Evolutionary conservation across 2,329 filamentous ascomycete genomes (phyloP), one percentile per base, ranked within the genome.

Genomic region (Colletotrichum zoysiae): DNA sequence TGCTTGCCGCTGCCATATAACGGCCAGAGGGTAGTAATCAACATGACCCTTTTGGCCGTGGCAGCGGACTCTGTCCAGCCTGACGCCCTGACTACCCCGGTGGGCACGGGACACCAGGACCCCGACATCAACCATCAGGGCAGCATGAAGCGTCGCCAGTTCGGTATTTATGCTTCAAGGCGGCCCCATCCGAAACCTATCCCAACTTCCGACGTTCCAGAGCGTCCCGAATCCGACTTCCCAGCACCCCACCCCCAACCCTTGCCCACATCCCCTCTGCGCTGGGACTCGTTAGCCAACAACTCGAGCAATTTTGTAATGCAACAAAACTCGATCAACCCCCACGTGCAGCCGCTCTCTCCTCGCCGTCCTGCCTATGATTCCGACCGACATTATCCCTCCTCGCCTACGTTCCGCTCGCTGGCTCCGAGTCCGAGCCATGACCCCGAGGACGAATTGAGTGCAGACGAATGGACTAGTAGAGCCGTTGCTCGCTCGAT

Each of bases 281-380:
- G 86, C 74, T 88, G 86, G 86, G 86, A 87, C 65, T 84, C 83
- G 26, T 78, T 83, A 33, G 79, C 77, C 65, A 57, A 74, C 55
- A 53, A 40, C 38, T 70, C 63, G 74, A 60, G 67, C 75, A 67
- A 72, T 57, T 71, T 73, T 65, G 61, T 50, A 20, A 67, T 64
- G 48, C 73, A 74, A 60, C 64, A 72, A 64, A 70, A 70, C 50
- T 65, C 48, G 26, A 42, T 53, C 20, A 33, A 40, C 46, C 30
- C 67, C 67, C 51, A 44, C 61, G 42, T 30, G 30, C 70, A 71
- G 30, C 46, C 67, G 30, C 67, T 58, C 1, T 72, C 70, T 26
- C 70, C 65, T 78, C 78, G 62, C 79, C 81, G 60, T 78, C 75
- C 61, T 57, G 56, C 56, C 38, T 66, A 66, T 42, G 55, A 78